Base-by-base conservation (phyloP, 2,329 filamentous ascomycete genomes). In the Colletotrichum sidae region DNA sequence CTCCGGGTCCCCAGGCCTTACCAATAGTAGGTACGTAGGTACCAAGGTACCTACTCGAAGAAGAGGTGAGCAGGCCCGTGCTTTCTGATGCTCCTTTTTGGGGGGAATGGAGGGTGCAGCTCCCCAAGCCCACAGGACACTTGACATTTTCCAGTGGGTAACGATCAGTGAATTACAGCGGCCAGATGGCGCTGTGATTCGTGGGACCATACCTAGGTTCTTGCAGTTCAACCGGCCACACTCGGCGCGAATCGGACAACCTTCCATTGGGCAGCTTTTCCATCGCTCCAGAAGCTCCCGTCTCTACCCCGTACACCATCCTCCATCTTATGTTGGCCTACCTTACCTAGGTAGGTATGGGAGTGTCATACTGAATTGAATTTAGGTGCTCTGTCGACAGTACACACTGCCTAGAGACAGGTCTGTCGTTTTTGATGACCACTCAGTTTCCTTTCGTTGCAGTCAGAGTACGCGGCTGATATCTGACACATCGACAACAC, bases 51-150 rank as follows among this genome's bases (percentile, higher is more conserved):
- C 3, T 46, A 38, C 17, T 17, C 46, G 57, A 51, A 52, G 57
- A 57, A 51, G 51, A 55, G 51, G 39, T 54, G 39, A 52, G 49
- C n/a, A 41, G 61, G 61, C 55, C 61, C 51, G 56, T 65, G 61
- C 61, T 47, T 64, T 45, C 51, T 58, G 15, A 45, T 46, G 55
- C 46, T 42, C 13, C 37, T 41, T 52, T 64, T 45, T 34, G 42
- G 55, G 52, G 46, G 53, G 12, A 8, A 54, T 59, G 55, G 60
- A 60, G 55, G 55, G 60, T 25, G 60, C 54, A 41, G 41, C 47
- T 52, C 11, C 47, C 41, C 45, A 34, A 41, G 47, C 17, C 39
- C 7, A 60, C 55, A 59, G 55, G 34, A 33, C 44, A 54, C 39
- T 47, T 47, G 33, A 33, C 41, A n/a, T 15, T 35, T 60, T 55